Percentiles rank a stretch among this genome's conserved stretches.
phyloP scores from a whole-genome alignment of 768 basidiomycete species.

The Russula abietina region DNA sequence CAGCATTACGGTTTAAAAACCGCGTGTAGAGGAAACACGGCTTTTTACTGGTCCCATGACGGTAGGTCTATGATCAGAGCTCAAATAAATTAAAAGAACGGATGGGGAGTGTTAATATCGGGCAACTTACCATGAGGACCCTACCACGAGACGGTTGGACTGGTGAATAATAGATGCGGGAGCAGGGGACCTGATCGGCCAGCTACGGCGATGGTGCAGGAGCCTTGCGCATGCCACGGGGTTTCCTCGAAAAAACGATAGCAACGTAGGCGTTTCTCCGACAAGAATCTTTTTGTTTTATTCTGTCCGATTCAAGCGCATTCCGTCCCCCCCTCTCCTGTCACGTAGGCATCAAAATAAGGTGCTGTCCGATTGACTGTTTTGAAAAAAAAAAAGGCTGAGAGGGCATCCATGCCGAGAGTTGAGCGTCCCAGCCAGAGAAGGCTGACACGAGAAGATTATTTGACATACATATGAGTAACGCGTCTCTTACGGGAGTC shows the following conservation, averaged over 20 bases:
- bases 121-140: background rate
- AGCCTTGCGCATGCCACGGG: background rate
- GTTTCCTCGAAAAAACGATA: background rate
- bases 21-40: background rate
- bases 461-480: background rate
- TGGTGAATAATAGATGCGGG: background rate
- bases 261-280: background rate
- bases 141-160: background rate
- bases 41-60: background rate
- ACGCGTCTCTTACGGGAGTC: background rate
- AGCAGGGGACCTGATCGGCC: conserved; percentile 4
- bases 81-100: background rate
- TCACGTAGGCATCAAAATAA: background rate
- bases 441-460: conserved; percentile 7
- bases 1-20: background rate
- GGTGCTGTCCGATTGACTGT: background rate
- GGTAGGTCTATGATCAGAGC: background rate
- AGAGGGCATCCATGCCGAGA: background rate
- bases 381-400: background rate
- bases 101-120: background rate
- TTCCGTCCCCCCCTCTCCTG: background rate
- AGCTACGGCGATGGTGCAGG: conserved; percentile 5
- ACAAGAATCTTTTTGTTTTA: background rate
- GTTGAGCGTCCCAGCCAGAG: background rate
- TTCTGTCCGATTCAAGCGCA: background rate